Base-by-base conservation (phyloP, 768 basidiomycete species). In the Trametopsis cervina region DNA sequence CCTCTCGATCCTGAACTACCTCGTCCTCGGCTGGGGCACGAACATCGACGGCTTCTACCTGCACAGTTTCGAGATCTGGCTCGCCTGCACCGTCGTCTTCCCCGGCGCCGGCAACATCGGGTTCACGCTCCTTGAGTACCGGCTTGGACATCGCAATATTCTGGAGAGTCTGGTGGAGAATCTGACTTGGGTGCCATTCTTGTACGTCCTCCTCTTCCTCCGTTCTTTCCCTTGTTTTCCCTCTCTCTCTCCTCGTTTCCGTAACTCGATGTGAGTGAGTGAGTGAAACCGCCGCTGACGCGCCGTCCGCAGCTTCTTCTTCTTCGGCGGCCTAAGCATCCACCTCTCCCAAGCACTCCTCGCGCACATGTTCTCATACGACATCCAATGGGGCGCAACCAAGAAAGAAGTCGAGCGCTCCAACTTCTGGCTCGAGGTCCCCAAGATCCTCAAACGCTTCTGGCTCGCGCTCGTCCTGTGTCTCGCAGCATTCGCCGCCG, bases 391-490 rank as follows among this genome's bases (percentile, higher is more conserved):
- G 80, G 68, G 71, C 4, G 71, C 78, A 25, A 82, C 80, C 4
- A 74, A 77, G 56, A 92, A 91, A 76, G 86, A 89, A 64, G 88
- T 93, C 35, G 84, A 92, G 64, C 74, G 79, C 41, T 88, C 85
- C 4, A 93, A 92, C 62, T 92, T 95, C 72, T 92, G 87, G 77
- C 78, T 85, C 47, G 91, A 95, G 63, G 80, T 92, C 11, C 92
- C 92, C 1, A 78, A 79, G 48, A 91, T 94, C 60, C 69, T 84
- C 59, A 80, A 80, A 54, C 83, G 89, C 3, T 94, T 89, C 69
- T 81, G 85, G 73, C 57, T 78, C 40, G 75, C 78, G 37, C 72
- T 89, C 52, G 49, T 76, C 17, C 47, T 87, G 18, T 81, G 77
- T 40, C 68, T 80, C 54, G 47, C 72, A 15, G 52, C 70, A 10